These are phyloP conservation scores for Talaromyces sp. DNA, from an alignment of 2,329 filamentous ascomycete species.

Conservation along the genomic window DNA sequence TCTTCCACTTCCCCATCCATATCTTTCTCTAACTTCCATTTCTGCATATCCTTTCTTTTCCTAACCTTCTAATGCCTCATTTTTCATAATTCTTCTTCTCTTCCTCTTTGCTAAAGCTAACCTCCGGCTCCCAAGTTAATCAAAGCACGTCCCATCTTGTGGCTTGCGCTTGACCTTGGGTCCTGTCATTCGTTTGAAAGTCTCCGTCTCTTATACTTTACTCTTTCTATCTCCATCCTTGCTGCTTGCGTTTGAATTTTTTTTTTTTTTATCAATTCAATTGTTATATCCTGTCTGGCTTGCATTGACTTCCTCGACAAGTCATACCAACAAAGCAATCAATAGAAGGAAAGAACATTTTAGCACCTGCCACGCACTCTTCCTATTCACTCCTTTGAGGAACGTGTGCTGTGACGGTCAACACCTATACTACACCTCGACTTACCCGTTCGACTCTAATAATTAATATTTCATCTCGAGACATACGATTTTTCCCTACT, in stretches of 20 bases:
- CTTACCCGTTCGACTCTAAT: conserved; percentile 11
- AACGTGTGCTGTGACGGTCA: conserved; percentile 5
- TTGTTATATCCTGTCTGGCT: not conserved
- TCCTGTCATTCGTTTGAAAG: conserved; percentile 36
- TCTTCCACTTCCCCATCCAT: conserved; percentile 16
- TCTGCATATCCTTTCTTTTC: conserved; percentile 34
- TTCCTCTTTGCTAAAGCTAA: conserved; percentile 26
- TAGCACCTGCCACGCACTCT: not conserved
- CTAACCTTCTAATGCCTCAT: conserved; percentile 27
- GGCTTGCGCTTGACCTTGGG: conserved; percentile 26
- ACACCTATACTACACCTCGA: not conserved
- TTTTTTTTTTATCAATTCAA: conserved; percentile 4
- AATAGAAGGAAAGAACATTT: not conserved
- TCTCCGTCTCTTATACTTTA: conserved; percentile 11
- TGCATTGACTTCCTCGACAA: not conserved
- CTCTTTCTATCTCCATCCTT: conserved; percentile 3
- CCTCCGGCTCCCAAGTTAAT: conserved; percentile 26
- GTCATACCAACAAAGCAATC: not conserved
- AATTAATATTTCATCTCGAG: conserved; percentile 13
- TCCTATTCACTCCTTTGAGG: conserved; percentile 15
- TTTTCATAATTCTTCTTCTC: conserved; percentile 28
- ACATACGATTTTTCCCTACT: not conserved
- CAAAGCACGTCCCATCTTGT: conserved; percentile 21
- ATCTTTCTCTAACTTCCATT: conserved; percentile 19
- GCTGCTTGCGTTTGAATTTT: conserved; percentile 4